These are phyloP conservation scores for Wickerhamomyces queroliae DNA, from an alignment of 805 yeast genomes.

Conservation along the genomic window DNA sequence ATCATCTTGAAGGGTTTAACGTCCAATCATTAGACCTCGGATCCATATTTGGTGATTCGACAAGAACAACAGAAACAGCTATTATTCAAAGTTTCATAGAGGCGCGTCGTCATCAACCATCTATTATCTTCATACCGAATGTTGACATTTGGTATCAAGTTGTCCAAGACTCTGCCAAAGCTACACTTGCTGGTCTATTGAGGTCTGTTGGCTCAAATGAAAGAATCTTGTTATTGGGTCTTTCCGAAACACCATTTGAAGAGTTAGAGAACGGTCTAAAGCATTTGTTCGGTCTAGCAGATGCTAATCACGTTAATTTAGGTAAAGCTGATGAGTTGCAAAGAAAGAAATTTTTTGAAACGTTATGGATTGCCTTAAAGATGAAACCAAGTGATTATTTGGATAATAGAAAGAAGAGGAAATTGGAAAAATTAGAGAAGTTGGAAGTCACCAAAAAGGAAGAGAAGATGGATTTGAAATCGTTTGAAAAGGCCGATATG, in stretches of 20 bases:
- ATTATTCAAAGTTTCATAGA: constrained; percentile 81
- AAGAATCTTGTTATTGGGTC: constrained; percentile 65
- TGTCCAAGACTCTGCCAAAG: constrained; percentile 61
- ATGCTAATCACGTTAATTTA: constrained; percentile 41
- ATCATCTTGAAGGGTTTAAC: constrained; percentile 82
- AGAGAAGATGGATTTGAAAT: constrained; percentile 37
- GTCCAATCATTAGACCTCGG: constrained; percentile 83
- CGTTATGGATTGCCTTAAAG: constrained; percentile 45
- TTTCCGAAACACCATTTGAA: constrained; percentile 45
- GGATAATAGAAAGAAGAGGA: constrained; percentile 42
- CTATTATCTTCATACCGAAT: constrained; percentile 79
- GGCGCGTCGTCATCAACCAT: constrained; percentile 84
- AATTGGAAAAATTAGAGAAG: constrained; percentile 28
- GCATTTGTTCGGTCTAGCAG: constrained; percentile 51
- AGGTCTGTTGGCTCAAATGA: constrained; percentile 68
- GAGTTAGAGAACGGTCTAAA: constrained; percentile 42
- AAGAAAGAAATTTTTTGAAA: constrained; percentile 50
- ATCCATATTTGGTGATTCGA: constrained; percentile 68
- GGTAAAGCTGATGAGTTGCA: constrained; percentile 38
- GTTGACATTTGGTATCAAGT: constrained; percentile 71
- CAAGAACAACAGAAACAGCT: constrained; percentile 76
- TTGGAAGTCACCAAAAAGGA: constrained; percentile 32
- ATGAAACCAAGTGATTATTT: constrained; percentile 71
- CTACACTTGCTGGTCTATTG: constrained; percentile 66
- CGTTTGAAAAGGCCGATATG: constrained; percentile 57